phyloP scores from a whole-genome alignment of 2,329 filamentous ascomycete genomes.

The Colletotrichum trifolii region DNA sequence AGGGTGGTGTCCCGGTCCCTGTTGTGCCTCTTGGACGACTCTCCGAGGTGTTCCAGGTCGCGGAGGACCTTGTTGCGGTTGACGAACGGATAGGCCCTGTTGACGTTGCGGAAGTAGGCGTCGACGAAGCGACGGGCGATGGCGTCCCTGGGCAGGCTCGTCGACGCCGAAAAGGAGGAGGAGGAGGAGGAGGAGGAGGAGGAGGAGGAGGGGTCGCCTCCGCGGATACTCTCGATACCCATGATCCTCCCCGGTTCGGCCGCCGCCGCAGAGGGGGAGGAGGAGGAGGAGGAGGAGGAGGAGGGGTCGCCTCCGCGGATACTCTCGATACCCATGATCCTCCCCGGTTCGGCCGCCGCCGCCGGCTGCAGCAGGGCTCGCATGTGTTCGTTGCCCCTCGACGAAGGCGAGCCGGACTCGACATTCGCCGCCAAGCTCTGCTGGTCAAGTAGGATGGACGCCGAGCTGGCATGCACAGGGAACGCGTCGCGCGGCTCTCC shows the following conservation, averaged over 20 bases:
- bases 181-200: too few species aligned
- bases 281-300: not conserved
- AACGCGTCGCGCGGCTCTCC: slow-evolving; percentile 15
- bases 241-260: slow-evolving; percentile 21
- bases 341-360: slow-evolving; percentile 15
- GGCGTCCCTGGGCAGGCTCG: slow-evolving; percentile 39
- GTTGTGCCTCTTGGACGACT: slow-evolving; percentile 39
- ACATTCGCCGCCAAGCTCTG: slow-evolving; percentile 21
- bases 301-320: slow-evolving; percentile 9
- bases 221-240: slow-evolving; percentile 29
- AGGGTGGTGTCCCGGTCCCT: slow-evolving; percentile 48
- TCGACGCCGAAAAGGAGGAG: slow-evolving; percentile 11
- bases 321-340: slow-evolving; percentile 26
- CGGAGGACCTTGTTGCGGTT: slow-evolving; percentile 49
- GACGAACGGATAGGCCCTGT: slow-evolving; percentile 58
- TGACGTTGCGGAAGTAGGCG: slow-evolving; percentile 58
- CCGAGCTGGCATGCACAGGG: not conserved
- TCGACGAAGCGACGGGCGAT: slow-evolving; percentile 50
- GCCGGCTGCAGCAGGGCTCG: slow-evolving; percentile 26
- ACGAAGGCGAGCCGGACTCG: slow-evolving; percentile 22
- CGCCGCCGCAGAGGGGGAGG: too few species aligned
- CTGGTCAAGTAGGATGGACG: slow-evolving; percentile 13
- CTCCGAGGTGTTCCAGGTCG: slow-evolving; percentile 46
- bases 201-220: not conserved
- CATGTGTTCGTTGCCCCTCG: slow-evolving; percentile 22